A percentile compares a stretch with the other conserved stretches of the same genome.
These are phyloP conservation scores for Afroboletus lepidellus DNA, from an alignment of 1,284 basidiomycete species.

Conservation along the genomic window DNA sequence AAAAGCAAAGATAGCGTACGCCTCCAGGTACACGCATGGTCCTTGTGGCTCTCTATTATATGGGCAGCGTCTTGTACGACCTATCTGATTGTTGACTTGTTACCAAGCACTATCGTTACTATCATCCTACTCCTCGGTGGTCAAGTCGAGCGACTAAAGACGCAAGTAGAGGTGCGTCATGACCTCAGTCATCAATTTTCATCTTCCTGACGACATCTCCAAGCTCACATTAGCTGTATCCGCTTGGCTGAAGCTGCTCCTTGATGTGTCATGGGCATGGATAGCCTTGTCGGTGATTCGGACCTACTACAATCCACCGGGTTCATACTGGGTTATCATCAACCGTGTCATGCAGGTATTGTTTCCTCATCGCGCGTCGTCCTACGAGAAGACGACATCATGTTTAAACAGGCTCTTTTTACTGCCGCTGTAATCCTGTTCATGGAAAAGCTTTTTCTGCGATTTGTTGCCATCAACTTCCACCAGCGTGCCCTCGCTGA, in stretches of 20 bases:
- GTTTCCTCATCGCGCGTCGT: neutral
- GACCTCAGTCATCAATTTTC: neutral
- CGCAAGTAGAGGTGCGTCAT: conserved; percentile 56
- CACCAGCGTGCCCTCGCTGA: conserved; percentile 73
- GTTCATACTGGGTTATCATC: conserved; percentile 63
- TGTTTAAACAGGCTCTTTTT: conserved; percentile 55
- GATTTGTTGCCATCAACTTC: conserved; percentile 76
- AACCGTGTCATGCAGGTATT: conserved; percentile 68
- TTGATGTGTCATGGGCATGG: conserved; percentile 71
- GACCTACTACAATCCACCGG: conserved; percentile 55
- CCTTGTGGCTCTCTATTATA: conserved; percentile 66
- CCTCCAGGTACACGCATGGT: conserved; percentile 65
- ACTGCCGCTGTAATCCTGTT: conserved; percentile 60
- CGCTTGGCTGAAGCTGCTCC: conserved; percentile 64
- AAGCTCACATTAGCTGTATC: conserved; percentile 71
- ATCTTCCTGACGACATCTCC: conserved; percentile 2
- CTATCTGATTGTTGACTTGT: conserved; percentile 60
- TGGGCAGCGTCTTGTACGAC: conserved; percentile 67
- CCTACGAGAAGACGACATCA: conserved; percentile 1
- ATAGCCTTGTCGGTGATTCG: conserved; percentile 64
- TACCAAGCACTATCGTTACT: conserved; percentile 57
- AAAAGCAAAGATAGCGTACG: conserved; percentile 42
- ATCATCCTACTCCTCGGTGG: conserved; percentile 56
- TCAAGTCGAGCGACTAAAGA: conserved; percentile 62
- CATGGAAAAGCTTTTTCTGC: conserved; percentile 68